Base-by-base conservation (phyloP, 2,329 filamentous ascomycete genomes). In the Verticillium zaregamsianum region DNA sequence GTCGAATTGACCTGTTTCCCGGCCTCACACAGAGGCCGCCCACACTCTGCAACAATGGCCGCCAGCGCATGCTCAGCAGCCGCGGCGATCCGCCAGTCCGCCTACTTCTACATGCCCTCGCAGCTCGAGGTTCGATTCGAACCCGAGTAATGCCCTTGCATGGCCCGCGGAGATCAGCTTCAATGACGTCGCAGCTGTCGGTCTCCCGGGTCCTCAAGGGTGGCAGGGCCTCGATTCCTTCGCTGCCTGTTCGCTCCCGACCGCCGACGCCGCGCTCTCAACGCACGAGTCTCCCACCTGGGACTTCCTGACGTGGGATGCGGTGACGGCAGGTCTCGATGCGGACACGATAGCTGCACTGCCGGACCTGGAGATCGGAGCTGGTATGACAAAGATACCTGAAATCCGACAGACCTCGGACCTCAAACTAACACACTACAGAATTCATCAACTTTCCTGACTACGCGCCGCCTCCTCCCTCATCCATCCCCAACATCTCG, bases 11-110 rank as follows among this genome's bases (percentile, higher is more conserved):
- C 28, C 20, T 23, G 57, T 25, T 15, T 32, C 28, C 15, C 58
- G 58, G 58, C 58, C 58, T 59, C 58, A 17, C 32, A 55, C 5
- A 28, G 59, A 60, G 64, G 61, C 64, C 62, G 35, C 31, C 32
- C 62, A 61, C 63, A 64, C 64, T 64, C 64, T 65, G 63, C 60
- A 63, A 63, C 61, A 63, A 65, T 65, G 63, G 56, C 45, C 57
- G 60, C 61, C 35, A 59, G 61, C 55, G 45, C 45, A 60, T 59
- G 59, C 49, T 59, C 60, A 57, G 55, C 55, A 23, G 15, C 15
- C 17, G 20, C 37, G 40, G 35, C 57, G 25, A 40, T 58, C 40
- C 55, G 61, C 59, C 45, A 64, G 60, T 8, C 33, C 61, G 37
- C 23, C 60, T 32, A 15, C 32, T 15, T 56, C 35, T 65, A 28